Percentiles rank a stretch among this genome's conserved stretches.
These are phyloP conservation scores for Phytophthora gonapodyides DNA, from an alignment of 352 stramenopile genomes.

Conservation along the genomic window DNA sequence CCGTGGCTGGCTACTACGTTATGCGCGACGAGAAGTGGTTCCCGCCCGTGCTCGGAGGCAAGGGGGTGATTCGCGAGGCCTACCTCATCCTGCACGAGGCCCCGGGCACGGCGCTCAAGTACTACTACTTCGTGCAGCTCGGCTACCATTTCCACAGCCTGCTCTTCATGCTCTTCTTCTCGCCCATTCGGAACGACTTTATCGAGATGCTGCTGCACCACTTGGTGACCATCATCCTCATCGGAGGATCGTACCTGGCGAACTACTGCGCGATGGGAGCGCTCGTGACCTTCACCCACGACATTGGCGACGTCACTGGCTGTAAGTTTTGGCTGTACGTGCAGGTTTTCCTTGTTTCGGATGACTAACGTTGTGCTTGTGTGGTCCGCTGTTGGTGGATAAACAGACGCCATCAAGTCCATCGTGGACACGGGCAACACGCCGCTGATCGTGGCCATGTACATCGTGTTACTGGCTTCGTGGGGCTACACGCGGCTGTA, in stretches of 20 bases:
- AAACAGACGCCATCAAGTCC: constrained; percentile 43
- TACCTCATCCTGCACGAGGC: constrained; percentile 40
- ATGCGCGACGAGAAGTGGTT: constrained; percentile 62
- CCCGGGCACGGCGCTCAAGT: constrained; percentile 39
- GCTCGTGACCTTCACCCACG: constrained; percentile 55
- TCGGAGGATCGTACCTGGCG: constrained; percentile 56
- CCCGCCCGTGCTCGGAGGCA: constrained; percentile 45
- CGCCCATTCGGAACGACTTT: constrained; percentile 65
- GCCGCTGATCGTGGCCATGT: constrained; percentile 38
- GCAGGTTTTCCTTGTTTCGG: not conserved
- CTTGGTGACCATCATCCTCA: constrained; percentile 62
- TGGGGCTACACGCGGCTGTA: constrained; percentile 54
- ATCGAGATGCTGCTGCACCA: constrained; percentile 65
- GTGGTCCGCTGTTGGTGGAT: not conserved
- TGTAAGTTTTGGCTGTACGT: constrained; percentile 36
- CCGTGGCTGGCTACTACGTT: constrained; percentile 40
- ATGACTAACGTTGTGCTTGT: constrained; percentile 10
- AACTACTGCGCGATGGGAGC: constrained; percentile 57
- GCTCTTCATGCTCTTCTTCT: constrained; percentile 61
- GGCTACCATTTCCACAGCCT: constrained; percentile 64
- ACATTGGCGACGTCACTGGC: constrained; percentile 57
- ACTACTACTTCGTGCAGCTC: constrained; percentile 59
- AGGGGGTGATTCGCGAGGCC: constrained; percentile 34
- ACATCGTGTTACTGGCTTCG: constrained; percentile 41
- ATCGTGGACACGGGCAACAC: constrained; percentile 44